Evolutionary conservation across 2,329 filamentous ascomycete genomes (phyloP), one percentile per base, ranked within the genome.

Genomic region (Sclerotinia sclerotiorum): DNA sequence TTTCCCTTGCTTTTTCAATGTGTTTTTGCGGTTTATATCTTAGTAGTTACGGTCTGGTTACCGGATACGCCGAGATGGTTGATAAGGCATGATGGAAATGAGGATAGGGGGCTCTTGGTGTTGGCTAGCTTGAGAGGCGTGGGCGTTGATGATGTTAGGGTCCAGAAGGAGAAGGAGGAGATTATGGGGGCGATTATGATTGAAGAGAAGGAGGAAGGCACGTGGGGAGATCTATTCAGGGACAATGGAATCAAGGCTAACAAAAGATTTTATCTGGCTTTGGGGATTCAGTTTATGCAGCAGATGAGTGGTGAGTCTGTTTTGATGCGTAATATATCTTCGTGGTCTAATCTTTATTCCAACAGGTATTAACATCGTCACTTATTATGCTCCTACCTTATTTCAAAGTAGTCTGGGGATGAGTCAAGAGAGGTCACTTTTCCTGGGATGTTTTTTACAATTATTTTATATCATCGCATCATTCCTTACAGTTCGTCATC

Each of bases 1-100:
- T 54, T 54, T 32, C 51, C 27, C 3, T 19, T 54, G 7, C 51
- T 54, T 32, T 54, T 32, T 10, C 49, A 52, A 8, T 54, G 51
- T 76, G 78, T 94, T 57, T 97, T 97, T 93, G 94, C 94, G 49
- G 85, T 86, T 56, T 82, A 97, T 63, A 85, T 97, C 44, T 92
- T 88, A 8, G 70, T 92, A 56, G 94, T 94, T 65, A 96, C 92
- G 77, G 82, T 97, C 75, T 83, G 97, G 72, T 97, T 97, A 76
- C 94, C 94, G 74, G 94, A 98, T 81, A 97, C 94, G 21, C 94
- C 94, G 48, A 90, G 94, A 81, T 98, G 94, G 94, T 87, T 98
- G 10, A 84, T 97, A 54, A 93, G 97, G 77, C 96, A 97, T 77
- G 94, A 97, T 75, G 91, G 96, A 75, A 94, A 97, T 76, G 94